These are phyloP conservation scores for Aeminium ludgeri DNA, from an alignment of 495 filamentous ascomycete species.

Conservation along the genomic window DNA sequence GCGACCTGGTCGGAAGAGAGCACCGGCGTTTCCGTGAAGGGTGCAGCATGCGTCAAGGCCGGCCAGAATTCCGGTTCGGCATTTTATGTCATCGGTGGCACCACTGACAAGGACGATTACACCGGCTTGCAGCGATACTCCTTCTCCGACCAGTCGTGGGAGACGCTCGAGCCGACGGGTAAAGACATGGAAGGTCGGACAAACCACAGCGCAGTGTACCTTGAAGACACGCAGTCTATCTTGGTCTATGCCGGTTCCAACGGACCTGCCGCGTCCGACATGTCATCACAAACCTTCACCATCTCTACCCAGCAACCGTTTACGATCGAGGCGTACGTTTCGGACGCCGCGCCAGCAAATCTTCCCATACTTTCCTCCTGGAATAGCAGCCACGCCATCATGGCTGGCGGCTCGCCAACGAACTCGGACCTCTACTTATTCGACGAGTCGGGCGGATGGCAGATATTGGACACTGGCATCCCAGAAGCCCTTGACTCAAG, in stretches of 20 bases:
- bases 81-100: constrained; percentile 75
- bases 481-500: constrained; percentile 36
- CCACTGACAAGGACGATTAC: constrained; percentile 36
- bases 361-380: constrained; percentile 61
- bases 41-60: constrained; percentile 59
- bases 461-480: constrained; percentile 42
- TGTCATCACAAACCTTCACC: constrained; percentile 60
- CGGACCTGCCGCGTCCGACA: constrained; percentile 28
- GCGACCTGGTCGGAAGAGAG: constrained; percentile 52
- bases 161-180: constrained; percentile 38
- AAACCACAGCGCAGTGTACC: constrained; percentile 59
- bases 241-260: constrained; percentile 67
- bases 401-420: constrained; percentile 54
- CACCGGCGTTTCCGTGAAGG: constrained; percentile 48
- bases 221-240: constrained; percentile 52
- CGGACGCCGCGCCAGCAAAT: constrained; percentile 42
- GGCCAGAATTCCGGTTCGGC: constrained; percentile 37
- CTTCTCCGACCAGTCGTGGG: constrained; percentile 63
- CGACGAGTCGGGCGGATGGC: constrained; percentile 41
- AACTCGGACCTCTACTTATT: constrained; percentile 58
- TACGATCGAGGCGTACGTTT: constrained; percentile 32
- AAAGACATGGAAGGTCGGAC: constrained; percentile 48
- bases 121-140: constrained; percentile 70
- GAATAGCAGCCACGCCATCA: constrained; percentile 50
- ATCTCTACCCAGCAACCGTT: constrained; percentile 47